A percentile compares a stretch with the other conserved stretches of the same genome.
Evolutionary conservation across 495 filamentous ascomycete species (phyloP).

Genomic region (Amorphotheca resinae): DNA sequence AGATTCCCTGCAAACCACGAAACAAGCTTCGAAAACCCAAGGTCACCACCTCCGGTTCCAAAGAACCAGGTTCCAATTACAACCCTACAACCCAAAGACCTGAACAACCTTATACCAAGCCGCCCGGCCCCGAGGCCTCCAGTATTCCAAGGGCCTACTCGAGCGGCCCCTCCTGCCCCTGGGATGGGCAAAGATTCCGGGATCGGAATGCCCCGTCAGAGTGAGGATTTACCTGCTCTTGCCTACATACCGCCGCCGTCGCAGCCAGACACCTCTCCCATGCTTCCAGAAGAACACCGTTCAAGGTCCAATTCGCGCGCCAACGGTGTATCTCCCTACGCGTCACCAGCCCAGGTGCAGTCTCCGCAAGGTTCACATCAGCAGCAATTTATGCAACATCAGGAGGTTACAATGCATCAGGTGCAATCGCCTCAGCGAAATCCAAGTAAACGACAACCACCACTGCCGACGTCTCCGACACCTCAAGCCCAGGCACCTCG

Average conservation of each 20-base stretch:
- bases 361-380: slow-evolving; percentile 45
- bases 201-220: slow-evolving; percentile 38
- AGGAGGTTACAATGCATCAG: slow-evolving; percentile 64
- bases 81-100: slow-evolving; percentile 32
- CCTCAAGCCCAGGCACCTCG: slow-evolving; percentile 45
- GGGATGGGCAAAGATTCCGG: slow-evolving; percentile 39
- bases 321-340: slow-evolving; percentile 35
- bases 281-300: slow-evolving; percentile 37
- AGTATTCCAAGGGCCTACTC: slow-evolving; percentile 23
- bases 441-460: slow-evolving; percentile 42
- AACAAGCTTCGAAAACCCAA: slow-evolving; percentile 93
- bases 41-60: slow-evolving; percentile 84
- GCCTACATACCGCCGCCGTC: slow-evolving; percentile 34
- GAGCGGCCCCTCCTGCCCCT: slow-evolving; percentile 31
- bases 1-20: slow-evolving; percentile 85
- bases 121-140: slow-evolving; percentile 58
- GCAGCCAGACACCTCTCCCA: slow-evolving; percentile 29
- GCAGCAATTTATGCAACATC: slow-evolving; percentile 56
- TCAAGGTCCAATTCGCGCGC: slow-evolving; percentile 39
- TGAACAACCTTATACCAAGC: slow-evolving; percentile 45
- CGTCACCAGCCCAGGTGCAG: slow-evolving; percentile 22
- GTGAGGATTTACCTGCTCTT: slow-evolving; percentile 35
- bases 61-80: slow-evolving; percentile 25
- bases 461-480: slow-evolving; percentile 31
- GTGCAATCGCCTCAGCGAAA: slow-evolving; percentile 44